Base-by-base conservation (phyloP, 768 basidiomycete genomes). In the Suillus paluster region DNA sequence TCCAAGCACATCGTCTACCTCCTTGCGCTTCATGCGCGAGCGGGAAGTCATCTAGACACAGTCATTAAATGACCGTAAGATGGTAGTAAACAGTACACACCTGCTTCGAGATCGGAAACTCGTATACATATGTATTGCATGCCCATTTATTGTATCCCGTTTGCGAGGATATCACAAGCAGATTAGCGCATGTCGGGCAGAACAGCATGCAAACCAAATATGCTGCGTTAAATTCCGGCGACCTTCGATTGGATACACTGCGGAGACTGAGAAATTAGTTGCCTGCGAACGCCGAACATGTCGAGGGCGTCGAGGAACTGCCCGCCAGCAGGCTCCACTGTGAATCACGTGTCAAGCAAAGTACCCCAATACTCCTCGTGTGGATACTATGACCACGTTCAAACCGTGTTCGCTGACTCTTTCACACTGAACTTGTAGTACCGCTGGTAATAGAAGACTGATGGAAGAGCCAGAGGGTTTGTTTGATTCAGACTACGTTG, bases 1-100 rank as follows among this genome's bases (percentile, higher is more conserved):
- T 57, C 97, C 97, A 33, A 99, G 80, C 6, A 99, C 96, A 70
- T 99, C 97, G 72, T 99, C 97, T 14, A 95, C 90, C 66, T 88
- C 85, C 70, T 99, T 99, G 21, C 93, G 84, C 66, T 89, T 89
- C 57, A 97, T 80, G 59, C 86, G 85, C 36, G 91, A 95, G 52
- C 96, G 82, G 58, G 94, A 92, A 10, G 95, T 97, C 87, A 97
- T 95, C 93, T 97, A 12, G 54, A 63, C 9, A 55, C 23, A 33
- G 4, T 1, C 12, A 15, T 19, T 7, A 6, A 17, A 42, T 8
- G 27, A 30, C 15, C 25, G 7, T 44, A 14, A 9, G 23, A 38
- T 8, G 30, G 14, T 41, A 4, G 9, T 7, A 17, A 55, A 27
- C 6, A 39, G 11, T 19, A 39, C 23, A 25, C 10, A 27, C 54